Percentiles rank a stretch among this genome's conserved stretches.
Conservation (phyloP, 352 stramenopile genomes). For the Pythium dissotocum region DNA sequence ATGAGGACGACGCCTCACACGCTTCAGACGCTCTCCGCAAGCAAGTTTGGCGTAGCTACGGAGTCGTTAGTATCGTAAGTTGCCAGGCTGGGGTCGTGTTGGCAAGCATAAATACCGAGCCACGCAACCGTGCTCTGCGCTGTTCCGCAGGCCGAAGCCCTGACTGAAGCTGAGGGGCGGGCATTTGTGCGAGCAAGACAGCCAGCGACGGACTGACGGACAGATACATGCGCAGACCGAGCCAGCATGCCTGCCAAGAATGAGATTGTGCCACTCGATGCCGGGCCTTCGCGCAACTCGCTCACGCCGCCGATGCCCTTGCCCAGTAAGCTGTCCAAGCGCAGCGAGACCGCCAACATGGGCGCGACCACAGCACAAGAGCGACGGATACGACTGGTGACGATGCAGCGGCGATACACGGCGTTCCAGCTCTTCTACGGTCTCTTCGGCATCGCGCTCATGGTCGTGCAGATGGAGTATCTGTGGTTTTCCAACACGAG, state of each 20-base stretch:
- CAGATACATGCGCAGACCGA: slow-evolving; percentile 15
- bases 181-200: neutral
- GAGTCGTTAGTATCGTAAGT: neutral
- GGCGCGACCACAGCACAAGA: slow-evolving; percentile 50
- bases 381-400: slow-evolving; percentile 50
- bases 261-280: slow-evolving; percentile 64
- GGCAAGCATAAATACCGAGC: neutral
- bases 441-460: slow-evolving; percentile 64
- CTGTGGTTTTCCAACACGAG: slow-evolving; percentile 66
- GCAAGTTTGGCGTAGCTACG: neutral
- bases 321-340: slow-evolving; percentile 10
- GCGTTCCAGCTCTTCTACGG: slow-evolving; percentile 73
- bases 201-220: neutral
- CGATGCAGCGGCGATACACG: slow-evolving; percentile 45
- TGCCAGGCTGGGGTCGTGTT: neutral
- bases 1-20: neutral
- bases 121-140: neutral
- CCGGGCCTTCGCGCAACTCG: slow-evolving; percentile 23
- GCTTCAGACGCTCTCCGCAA: neutral
- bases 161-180: neutral
- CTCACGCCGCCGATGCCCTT: slow-evolving; percentile 20
- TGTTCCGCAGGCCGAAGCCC: neutral
- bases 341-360: slow-evolving; percentile 34
- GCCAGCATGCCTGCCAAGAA: slow-evolving; percentile 52
- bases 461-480: slow-evolving; percentile 79